Evolutionary conservation across 495 filamentous ascomycete genomes (phyloP).

Genomic region (Aspergillus olivimuriae): DNA sequence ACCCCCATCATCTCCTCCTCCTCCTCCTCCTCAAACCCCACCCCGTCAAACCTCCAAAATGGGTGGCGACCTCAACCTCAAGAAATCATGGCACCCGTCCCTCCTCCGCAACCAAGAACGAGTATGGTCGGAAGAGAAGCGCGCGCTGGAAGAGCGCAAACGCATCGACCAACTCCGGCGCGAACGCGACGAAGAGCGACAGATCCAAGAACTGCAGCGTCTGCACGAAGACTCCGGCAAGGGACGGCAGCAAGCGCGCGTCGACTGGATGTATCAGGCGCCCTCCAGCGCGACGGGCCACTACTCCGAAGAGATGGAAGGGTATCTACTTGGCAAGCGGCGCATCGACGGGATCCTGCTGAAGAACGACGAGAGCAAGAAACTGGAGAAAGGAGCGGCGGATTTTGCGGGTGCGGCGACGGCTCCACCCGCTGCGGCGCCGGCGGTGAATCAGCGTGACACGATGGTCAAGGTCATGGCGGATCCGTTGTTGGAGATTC

Average conservation of each 20-base stretch:
- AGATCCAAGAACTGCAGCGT: slow-evolving; percentile 83
- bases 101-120: slow-evolving; percentile 75
- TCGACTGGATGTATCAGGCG: slow-evolving; percentile 97
- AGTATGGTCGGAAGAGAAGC: slow-evolving; percentile 83
- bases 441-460: slow-evolving; percentile 59
- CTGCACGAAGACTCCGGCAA: slow-evolving; percentile 88
- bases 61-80: slow-evolving; percentile 88
- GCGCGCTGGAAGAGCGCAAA: slow-evolving; percentile 93
- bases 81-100: slow-evolving; percentile 95
- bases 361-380: slow-evolving; percentile 74
- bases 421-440: slow-evolving; percentile 53
- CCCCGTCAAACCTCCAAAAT: slow-evolving; percentile 43
- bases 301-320: slow-evolving; percentile 88
- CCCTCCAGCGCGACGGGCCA: slow-evolving; percentile 73
- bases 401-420: slow-evolving; percentile 55
- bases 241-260: slow-evolving; percentile 62
- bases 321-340: slow-evolving; percentile 86
- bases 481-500: slow-evolving; percentile 87
- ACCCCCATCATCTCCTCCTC: slow-evolving; percentile 4
- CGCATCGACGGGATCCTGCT: slow-evolving; percentile 79
- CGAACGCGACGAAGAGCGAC: slow-evolving; percentile 89
- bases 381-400: slow-evolving; percentile 77
- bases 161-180: slow-evolving; percentile 78
- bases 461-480: slow-evolving; percentile 76
- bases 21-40: slow-evolving; percentile 10